Base-by-base conservation (phyloP, 306 rosid species). In the Vicia faba region DNA sequence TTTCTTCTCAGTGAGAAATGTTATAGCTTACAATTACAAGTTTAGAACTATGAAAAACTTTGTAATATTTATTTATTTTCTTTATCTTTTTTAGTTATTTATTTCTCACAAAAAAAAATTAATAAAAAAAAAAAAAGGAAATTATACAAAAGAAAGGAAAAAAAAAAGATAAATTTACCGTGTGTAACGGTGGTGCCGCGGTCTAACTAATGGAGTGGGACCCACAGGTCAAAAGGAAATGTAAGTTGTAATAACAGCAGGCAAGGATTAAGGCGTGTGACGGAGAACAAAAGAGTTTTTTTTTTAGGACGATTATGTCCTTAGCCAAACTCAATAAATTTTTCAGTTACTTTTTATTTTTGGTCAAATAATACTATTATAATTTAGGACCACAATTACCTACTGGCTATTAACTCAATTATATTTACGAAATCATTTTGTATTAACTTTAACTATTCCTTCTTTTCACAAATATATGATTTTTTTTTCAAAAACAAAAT, bases 201-300 rank as follows among this genome's bases (percentile, higher is more conserved):
- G 53, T 63, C 18, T 13, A 43, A 35, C 38, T 19, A 7, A 65
- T 63, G 77, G 12, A 53, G 46, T 59, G 72, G 49, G 58, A 11
- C 76, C 64, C 76, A n/a, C 75, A 23, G 13, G 61, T 66, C 66
- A 23, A 40, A 68, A 35, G n/a, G 54, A 74, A 53, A 5, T 23
- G 59, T 25, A 2, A 25, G 28, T 25, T 25, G 28, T 25, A 25
- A 25, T 25, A 19, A 50, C 7, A 44, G 7, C 35, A 23, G 15
- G 35, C 14, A 11, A 18, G 66, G 57, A 50, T 38, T 29, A 40
- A 40, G 62, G 72, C 70, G 78, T 16, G 72, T 26, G 64, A 51
- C n/a, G 58, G 58, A 48, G 54, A 48, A 16, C 11, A 8, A 48
- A 48, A 16, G 16, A 2, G 54, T 4, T 7, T 19, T 18, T 12